phyloP scores from a whole-genome alignment of 108 stramenopile species.

The Skeletonema costatum region DNA sequence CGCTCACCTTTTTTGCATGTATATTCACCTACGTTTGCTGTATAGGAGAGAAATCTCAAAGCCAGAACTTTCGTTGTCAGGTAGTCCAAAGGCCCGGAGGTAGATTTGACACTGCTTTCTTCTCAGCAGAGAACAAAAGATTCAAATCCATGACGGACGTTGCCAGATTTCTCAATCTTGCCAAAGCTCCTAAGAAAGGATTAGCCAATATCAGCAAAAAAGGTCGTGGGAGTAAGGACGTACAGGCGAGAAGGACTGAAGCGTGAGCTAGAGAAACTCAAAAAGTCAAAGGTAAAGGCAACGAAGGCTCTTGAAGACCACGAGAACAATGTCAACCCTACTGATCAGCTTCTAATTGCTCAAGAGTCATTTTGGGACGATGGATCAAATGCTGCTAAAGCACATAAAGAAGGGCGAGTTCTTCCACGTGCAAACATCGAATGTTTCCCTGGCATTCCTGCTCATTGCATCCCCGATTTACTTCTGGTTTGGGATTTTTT shows the following conservation, averaged over 20 bases:
- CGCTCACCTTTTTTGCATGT: neutral
- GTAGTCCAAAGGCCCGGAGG: slow-evolving; percentile 55
- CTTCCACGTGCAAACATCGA: slow-evolving; percentile 59
- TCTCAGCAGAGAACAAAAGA: slow-evolving; percentile 60
- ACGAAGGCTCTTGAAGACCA: slow-evolving; percentile 74
- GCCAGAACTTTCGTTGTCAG: slow-evolving; percentile 39
- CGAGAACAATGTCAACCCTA: slow-evolving; percentile 55
- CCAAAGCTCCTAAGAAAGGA: slow-evolving; percentile 22
- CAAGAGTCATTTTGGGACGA: slow-evolving; percentile 43
- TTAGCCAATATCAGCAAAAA: slow-evolving; percentile 9
- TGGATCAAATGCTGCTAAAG: slow-evolving; percentile 27
- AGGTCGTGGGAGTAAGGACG: slow-evolving; percentile 52
- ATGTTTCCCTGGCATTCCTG: slow-evolving; percentile 71
- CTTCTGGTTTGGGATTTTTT: slow-evolving; percentile 88
- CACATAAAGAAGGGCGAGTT: slow-evolving; percentile 28
- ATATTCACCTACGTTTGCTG: neutral
- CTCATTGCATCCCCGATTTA: slow-evolving; percentile 78
- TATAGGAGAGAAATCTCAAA: slow-evolving; percentile 41
- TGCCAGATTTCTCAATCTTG: slow-evolving; percentile 66
- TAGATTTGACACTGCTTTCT: slow-evolving; percentile 76
- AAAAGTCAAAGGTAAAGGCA: slow-evolving; percentile 62
- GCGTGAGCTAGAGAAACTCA: slow-evolving; percentile 72
- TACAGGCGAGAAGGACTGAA: slow-evolving; percentile 76
- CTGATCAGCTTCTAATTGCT: slow-evolving; percentile 47
- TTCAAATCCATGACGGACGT: slow-evolving; percentile 86